These are phyloP conservation scores for Dactylellina parvicollis DNA, from an alignment of 2,329 filamentous ascomycete species.

Conservation along the genomic window DNA sequence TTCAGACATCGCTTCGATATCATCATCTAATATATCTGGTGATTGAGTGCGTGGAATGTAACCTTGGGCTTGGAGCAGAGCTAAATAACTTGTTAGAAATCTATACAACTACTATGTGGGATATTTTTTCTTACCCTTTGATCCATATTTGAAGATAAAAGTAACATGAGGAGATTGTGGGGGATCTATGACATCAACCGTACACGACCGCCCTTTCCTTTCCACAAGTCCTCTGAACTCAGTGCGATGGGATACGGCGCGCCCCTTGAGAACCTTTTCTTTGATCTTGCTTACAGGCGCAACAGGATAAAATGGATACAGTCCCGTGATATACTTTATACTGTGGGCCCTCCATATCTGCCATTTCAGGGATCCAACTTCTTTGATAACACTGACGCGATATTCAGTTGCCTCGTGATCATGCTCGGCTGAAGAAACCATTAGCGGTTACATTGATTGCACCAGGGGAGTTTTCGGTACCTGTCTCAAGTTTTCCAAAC, in stretches of 20 bases:
- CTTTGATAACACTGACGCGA: not conserved
- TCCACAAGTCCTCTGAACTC: not conserved
- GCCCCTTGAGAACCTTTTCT: slow-evolving; percentile 6
- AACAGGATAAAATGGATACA: too few species aligned
- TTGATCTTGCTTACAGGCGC: not conserved
- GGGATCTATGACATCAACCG: too few species aligned
- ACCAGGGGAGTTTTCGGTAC: not conserved
- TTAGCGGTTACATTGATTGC: not conserved
- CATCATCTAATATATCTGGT: not conserved
- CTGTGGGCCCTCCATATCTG: too few species aligned
- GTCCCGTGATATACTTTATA: too few species aligned
- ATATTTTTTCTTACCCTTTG: slow-evolving; percentile 5
- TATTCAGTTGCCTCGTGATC: not conserved
- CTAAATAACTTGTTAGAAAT: not conserved
- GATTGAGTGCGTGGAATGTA: slow-evolving; percentile 8
- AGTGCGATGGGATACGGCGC: slow-evolving; percentile 10
- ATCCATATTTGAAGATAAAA: slow-evolving; percentile 18
- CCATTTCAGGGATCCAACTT: slow-evolving; percentile 1
- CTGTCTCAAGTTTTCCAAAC: not conserved
- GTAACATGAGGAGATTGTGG: slow-evolving; percentile 5
- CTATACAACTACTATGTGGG: not conserved
- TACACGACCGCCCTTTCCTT: too few species aligned
- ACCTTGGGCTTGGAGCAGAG: slow-evolving; percentile 10
- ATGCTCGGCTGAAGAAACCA: slow-evolving; percentile 3
- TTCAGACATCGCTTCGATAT: not conserved